Conservation (phyloP, 1,284 basidiomycete genomes). For the Coniophora puteana region DNA sequence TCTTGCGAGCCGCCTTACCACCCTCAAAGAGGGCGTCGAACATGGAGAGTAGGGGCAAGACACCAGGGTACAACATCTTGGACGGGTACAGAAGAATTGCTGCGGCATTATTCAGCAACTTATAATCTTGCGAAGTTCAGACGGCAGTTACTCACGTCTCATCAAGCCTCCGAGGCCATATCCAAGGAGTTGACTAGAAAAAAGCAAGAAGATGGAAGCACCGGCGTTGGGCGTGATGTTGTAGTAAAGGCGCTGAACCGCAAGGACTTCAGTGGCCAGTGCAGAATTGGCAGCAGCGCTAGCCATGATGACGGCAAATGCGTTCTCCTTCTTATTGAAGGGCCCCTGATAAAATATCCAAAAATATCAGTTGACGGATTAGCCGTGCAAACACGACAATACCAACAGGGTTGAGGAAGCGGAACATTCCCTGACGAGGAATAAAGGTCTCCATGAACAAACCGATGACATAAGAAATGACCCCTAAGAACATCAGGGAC, state of each 20-base stretch:
- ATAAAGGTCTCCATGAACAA: conserved; percentile 34
- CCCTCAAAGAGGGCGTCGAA: conserved; percentile 53
- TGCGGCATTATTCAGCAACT: conserved; percentile 27
- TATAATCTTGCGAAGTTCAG: conserved; percentile 27
- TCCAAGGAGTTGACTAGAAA: conserved; percentile 49
- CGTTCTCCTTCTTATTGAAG: conserved; percentile 44
- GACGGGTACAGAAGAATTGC: conserved; percentile 56
- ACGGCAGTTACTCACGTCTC: conserved; percentile 32
- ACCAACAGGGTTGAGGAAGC: conserved; percentile 48
- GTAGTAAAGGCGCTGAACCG: conserved; percentile 49
- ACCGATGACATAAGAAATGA: conserved; percentile 34
- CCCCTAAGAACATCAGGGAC: conserved; percentile 49
- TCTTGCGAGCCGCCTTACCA: conserved; percentile 38
- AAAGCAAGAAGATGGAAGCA: conserved; percentile 51
- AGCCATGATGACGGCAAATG: conserved; percentile 57
- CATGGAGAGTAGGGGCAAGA: conserved; percentile 48
- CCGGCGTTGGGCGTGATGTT: conserved; percentile 48
- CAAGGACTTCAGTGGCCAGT: conserved; percentile 57
- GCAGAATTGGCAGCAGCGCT: conserved; percentile 57
- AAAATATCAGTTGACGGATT: conserved; percentile 8
- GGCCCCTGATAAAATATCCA: conserved; percentile 22
- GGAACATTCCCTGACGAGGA: conserved; percentile 41
- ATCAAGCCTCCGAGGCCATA: conserved; percentile 54
- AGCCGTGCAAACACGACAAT: conserved; percentile 17
- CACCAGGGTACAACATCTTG: conserved; percentile 49